Base-by-base conservation (phyloP, 495 filamentous ascomycete species). In the Chaetomium tenue region DNA sequence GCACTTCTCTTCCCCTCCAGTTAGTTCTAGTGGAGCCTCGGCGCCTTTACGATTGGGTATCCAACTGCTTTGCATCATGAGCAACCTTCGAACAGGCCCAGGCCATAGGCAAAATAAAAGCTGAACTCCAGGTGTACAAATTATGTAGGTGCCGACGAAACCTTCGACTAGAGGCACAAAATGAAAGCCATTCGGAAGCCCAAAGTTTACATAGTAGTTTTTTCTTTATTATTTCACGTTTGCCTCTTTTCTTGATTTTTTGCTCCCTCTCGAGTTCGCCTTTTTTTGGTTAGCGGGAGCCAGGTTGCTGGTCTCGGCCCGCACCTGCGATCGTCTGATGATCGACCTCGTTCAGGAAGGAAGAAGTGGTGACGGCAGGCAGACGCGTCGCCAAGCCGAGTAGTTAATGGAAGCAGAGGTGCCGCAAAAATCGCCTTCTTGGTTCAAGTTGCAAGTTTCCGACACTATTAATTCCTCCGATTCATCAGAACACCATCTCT, bases 241-340 rank as follows among this genome's bases (percentile, higher is more conserved):
- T n/a, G n/a, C n/a, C n/a, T n/a, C n/a, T n/a, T n/a, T n/a, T n/a
- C n/a, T n/a, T n/a, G n/a, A n/a, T n/a, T n/a, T n/a, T n/a, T n/a
- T n/a, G n/a, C n/a, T n/a, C n/a, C n/a, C n/a, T n/a, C n/a, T n/a
- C n/a, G n/a, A n/a, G n/a, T n/a, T n/a, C n/a, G n/a, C n/a, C n/a
- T n/a, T n/a, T n/a, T n/a, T n/a, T n/a, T n/a, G n/a, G n/a, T n/a
- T n/a, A n/a, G n/a, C n/a, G n/a, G n/a, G n/a, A n/a, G n/a, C n/a
- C n/a, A n/a, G n/a, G 28, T 30, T 6, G 28, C 20, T 51, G 12
- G 47, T 60, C 44, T 51, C 46, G 42, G 30, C 18, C 26, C 46
- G 26, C 58, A 20, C 44, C 12, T 5, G 18, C 1, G 59, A 61
- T 61, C 59, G 30, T 18, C 48, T 20, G 48, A 42, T 13, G 59